Evolutionary conservation across 169 alveolate species (phyloP).

Genomic region (Eimeria acervulina): DNA sequence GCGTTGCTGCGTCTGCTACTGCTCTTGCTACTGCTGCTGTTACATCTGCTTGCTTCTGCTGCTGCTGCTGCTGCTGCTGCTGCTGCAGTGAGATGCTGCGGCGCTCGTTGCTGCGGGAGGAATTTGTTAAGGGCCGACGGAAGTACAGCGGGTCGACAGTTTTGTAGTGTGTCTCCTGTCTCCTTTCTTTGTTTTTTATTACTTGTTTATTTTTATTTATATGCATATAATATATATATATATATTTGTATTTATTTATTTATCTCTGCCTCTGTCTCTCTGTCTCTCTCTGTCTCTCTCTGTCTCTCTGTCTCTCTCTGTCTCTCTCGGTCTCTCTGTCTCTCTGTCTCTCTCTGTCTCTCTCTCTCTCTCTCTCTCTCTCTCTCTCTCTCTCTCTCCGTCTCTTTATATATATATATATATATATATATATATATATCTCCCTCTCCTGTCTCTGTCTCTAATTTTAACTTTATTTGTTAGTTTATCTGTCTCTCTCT

Average conservation of each 20-base stretch:
- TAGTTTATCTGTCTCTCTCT: background rate
- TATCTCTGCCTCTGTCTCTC: too few relatives aligned
- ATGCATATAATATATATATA: too few relatives aligned
- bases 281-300: slow-evolving; percentile 1
- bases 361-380: slow-evolving; percentile 15
- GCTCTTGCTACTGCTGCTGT: background rate
- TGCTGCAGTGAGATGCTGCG: slow-evolving; percentile 72
- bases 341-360: background rate
- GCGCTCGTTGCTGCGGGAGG: background rate
- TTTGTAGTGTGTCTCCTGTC: background rate
- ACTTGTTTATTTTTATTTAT: background rate
- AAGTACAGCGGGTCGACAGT: slow-evolving; percentile 27
- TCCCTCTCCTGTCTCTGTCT: too few relatives aligned
- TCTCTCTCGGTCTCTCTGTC: background rate
- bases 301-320: background rate
- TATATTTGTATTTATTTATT: too few relatives aligned
- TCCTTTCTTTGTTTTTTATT: background rate
- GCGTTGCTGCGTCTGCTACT: background rate
- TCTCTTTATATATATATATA: too few relatives aligned
- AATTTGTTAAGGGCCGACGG: slow-evolving; percentile 17
- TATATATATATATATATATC: too few relatives aligned
- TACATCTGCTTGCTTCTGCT: background rate
- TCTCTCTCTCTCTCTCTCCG: background rate
- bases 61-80: slow-evolving; percentile 22
- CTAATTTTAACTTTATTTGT: too few relatives aligned